Percentiles rank a stretch among this genome's conserved stretches.
These are phyloP conservation scores for Coemansia sp. DNA, from an alignment of 192 early-diverging fungal species.

Conservation along the genomic window DNA sequence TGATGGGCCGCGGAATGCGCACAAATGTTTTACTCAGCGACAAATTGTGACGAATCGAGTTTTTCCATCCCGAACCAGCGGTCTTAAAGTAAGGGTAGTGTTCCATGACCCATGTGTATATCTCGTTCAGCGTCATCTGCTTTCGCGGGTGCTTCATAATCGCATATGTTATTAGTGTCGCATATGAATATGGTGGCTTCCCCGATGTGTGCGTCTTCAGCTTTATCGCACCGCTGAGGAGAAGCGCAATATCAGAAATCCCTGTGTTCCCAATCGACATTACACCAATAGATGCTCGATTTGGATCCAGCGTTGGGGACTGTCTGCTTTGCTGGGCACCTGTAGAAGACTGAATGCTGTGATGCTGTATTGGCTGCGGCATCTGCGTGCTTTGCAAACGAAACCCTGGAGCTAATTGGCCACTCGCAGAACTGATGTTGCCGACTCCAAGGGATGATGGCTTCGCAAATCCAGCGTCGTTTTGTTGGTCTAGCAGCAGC, in stretches of 20 bases:
- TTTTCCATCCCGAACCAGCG: slow-evolving; percentile 74
- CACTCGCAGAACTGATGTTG: not conserved
- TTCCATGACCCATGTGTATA: slow-evolving; percentile 79
- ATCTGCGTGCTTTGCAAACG: not conserved
- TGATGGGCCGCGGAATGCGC: slow-evolving; percentile 72
- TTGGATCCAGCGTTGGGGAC: slow-evolving; percentile 18
- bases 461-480: not conserved
- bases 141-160: slow-evolving; percentile 66
- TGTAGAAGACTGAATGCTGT: not conserved
- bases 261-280: slow-evolving; percentile 14
- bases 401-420: not conserved
- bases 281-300: not conserved
- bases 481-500: slow-evolving; percentile 3
- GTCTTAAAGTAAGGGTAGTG: slow-evolving; percentile 77
- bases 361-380: not conserved
- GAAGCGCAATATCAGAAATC: slow-evolving; percentile 41
- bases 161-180: slow-evolving; percentile 78
- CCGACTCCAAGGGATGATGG: not conserved
- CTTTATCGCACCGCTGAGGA: slow-evolving; percentile 47
- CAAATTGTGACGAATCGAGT: slow-evolving; percentile 89
- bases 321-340: not conserved
- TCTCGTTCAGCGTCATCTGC: slow-evolving; percentile 78
- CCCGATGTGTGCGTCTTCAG: slow-evolving; percentile 41
- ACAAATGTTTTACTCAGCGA: slow-evolving; percentile 81
- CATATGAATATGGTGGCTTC: slow-evolving; percentile 85